phyloP scores from a whole-genome alignment of 1,139 yeast species.

The Saccharomycopsis hybrid region DNA sequence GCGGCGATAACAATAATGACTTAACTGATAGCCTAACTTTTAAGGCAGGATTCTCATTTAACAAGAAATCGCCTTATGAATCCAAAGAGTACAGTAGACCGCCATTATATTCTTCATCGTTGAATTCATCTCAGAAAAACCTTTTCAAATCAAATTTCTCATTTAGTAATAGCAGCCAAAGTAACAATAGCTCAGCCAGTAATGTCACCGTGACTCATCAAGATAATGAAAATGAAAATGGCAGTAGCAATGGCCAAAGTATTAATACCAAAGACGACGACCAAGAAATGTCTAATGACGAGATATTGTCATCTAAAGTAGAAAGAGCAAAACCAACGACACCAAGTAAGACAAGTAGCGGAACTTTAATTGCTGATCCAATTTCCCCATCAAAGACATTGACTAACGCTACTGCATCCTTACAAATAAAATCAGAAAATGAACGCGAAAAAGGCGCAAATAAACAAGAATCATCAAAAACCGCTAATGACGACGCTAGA shows the following conservation, averaged over 20 bases:
- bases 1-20: no score
- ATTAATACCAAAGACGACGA: no score
- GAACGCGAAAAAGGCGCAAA: not conserved
- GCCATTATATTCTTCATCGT: not conserved
- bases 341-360: not conserved
- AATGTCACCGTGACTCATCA: not conserved
- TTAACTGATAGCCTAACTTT: not conserved
- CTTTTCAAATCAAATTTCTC: conserved; percentile 3
- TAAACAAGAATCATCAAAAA: not conserved
- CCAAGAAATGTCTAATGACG: no score
- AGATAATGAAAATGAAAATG: not conserved
- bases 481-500: not conserved
- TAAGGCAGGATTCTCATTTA: conserved; percentile 1
- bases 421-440: not conserved
- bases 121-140: not conserved
- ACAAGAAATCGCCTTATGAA: not conserved
- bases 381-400: not conserved
- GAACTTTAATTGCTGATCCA: not conserved
- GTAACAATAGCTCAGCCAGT: not conserved
- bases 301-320: no score
- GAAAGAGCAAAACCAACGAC: not conserved
- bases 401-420: not conserved
- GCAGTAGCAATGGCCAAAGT: no score
- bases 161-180: not conserved
- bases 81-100: not conserved